Conservation (phyloP, 1,284 basidiomycete species). For the Coriolopsis trogii region DNA sequence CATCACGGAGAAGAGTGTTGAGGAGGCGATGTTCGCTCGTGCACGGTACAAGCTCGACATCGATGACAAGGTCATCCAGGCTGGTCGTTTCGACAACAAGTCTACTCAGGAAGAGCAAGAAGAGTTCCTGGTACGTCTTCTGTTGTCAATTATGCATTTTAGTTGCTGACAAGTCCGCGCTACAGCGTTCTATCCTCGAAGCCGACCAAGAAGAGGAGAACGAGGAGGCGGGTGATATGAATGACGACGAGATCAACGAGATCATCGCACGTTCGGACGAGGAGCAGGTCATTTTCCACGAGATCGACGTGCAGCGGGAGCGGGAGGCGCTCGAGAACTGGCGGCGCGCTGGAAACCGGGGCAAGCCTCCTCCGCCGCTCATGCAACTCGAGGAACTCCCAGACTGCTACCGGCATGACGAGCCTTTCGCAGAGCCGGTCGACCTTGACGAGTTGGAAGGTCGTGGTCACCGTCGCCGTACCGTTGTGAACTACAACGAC, state of each 20-base stretch:
- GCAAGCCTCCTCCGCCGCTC: constrained; percentile 77
- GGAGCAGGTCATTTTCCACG: constrained; percentile 79
- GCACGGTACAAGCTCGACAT: constrained; percentile 98
- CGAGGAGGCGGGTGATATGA: constrained; percentile 93
- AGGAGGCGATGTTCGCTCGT: constrained; percentile 95
- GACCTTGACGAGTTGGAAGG: constrained; percentile 76
- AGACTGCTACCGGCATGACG: constrained; percentile 87
- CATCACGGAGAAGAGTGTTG: constrained; percentile 97
- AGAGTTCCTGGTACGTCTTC: constrained; percentile 79
- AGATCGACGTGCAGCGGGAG: constrained; percentile 86
- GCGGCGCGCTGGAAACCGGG: constrained; percentile 78
- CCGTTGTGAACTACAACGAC: constrained; percentile 92
- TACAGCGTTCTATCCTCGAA: constrained; percentile 81
- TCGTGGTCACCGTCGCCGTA: constrained; percentile 83
- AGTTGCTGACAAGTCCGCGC: not conserved
- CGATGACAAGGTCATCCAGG: constrained; percentile 99
- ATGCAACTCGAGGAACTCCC: constrained; percentile 93
- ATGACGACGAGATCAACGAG: constrained; percentile 97
- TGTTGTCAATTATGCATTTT: constrained; percentile 7
- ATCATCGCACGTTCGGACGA: constrained; percentile 87
- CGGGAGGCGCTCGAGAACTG: constrained; percentile 72
- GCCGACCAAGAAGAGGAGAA: constrained; percentile 91
- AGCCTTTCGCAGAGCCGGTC: constrained; percentile 72
- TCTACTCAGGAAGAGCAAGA: constrained; percentile 98
- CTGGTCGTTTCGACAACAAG: constrained; percentile 99